Percentiles rank a stretch among this genome's conserved stretches.
Conservation (phyloP, 1,284 basidiomycete species). For the Malassezia globosa region DNA sequence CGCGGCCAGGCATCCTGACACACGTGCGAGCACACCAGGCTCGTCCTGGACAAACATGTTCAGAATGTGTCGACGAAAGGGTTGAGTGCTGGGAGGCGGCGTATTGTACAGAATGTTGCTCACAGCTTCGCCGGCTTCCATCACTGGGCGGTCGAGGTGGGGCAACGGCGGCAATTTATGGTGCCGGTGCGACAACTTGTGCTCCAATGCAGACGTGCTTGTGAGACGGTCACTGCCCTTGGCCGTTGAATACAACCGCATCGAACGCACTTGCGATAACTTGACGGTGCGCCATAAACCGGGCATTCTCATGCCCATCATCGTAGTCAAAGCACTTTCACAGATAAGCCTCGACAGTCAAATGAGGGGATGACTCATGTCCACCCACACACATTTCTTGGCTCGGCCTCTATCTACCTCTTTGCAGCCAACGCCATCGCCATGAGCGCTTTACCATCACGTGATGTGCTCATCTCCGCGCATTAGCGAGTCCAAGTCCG, state of each 20-base stretch:
- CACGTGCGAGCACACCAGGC: conserved; percentile 92
- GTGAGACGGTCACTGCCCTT: conserved; percentile 9
- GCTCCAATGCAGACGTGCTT: conserved; percentile 77
- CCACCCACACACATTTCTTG: too few species aligned
- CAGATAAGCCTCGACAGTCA: too few species aligned
- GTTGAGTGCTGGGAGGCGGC: conserved; percentile 78
- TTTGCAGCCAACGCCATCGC: too few species aligned
- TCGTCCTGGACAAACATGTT: conserved; percentile 99
- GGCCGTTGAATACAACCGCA: conserved; percentile 4
- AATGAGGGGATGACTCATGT: too few species aligned
- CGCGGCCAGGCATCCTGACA: conserved; percentile 91
- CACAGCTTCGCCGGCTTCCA: conserved; percentile 45
- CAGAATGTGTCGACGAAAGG: conserved; percentile 67
- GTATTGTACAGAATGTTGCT: conserved; percentile 58
- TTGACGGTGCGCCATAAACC: not conserved
- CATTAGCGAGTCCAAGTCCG: too few species aligned
- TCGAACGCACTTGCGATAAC: not conserved
- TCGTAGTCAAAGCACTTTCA: too few species aligned
- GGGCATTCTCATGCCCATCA: not conserved
- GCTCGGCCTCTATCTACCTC: too few species aligned
- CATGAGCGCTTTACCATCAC: too few species aligned
- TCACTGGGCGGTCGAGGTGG: conserved; percentile 37
- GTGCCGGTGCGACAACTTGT: conserved; percentile 61
- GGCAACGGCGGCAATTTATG: conserved; percentile 45
- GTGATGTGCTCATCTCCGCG: too few species aligned